Conservation (phyloP, 768 basidiomycete genomes). For the Collybia nuda region DNA sequence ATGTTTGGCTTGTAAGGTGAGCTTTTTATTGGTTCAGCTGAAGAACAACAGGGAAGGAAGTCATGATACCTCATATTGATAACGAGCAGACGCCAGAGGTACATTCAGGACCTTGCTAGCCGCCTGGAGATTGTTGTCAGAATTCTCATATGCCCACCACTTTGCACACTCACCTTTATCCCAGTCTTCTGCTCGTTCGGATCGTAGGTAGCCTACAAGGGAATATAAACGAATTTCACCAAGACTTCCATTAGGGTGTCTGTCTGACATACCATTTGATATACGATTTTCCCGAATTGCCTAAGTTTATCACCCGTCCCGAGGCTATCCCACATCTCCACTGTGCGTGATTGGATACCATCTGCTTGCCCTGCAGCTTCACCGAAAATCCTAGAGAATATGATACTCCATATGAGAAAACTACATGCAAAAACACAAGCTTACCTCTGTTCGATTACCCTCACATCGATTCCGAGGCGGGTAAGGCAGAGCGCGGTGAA, state of each 20-base stretch:
- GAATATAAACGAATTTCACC: neutral
- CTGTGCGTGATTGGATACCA: neutral
- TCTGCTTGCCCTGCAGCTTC: conserved; percentile 3
- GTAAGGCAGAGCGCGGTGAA: conserved; percentile 24
- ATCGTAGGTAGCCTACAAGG: conserved; percentile 1
- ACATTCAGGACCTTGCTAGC: neutral
- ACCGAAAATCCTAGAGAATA: neutral
- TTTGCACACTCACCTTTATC: neutral
- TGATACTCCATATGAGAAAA: neutral
- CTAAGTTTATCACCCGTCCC: conserved; percentile 1
- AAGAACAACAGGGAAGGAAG: neutral
- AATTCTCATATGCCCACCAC: neutral
- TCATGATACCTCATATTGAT: conserved; percentile 1
- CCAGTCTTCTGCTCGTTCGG: neutral
- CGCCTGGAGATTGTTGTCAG: neutral
- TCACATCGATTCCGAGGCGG: conserved; percentile 18
- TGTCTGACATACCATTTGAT: neutral
- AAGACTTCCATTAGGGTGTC: too few relatives aligned
- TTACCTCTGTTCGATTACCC: conserved; percentile 21
- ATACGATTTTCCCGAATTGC: neutral
- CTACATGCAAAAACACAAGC: too few relatives aligned
- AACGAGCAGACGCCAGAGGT: conserved; percentile 1
- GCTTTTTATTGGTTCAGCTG: neutral
- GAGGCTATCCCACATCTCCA: conserved; percentile 5
- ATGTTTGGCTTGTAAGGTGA: neutral